Evolutionary conservation across 2,329 filamentous ascomycete genomes (phyloP), one percentile per base, ranked within the genome.

Genomic region (Colletotrichum filicis): DNA sequence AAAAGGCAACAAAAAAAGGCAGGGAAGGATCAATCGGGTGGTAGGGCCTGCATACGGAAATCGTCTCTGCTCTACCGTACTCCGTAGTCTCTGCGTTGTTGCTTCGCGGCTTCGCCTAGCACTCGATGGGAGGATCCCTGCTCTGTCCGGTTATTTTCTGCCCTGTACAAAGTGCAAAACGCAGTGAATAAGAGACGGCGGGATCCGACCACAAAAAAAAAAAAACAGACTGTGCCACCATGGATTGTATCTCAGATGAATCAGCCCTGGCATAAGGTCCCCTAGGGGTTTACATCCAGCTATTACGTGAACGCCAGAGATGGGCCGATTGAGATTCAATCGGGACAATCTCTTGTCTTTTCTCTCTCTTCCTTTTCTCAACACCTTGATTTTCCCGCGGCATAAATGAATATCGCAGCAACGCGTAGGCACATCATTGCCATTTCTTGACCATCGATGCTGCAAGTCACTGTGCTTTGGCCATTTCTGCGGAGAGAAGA

Each of bases 391-490:
- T 49, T 49, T 22, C 19, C 42, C 42, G 42, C 42, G 42, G 42
- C 42, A 49, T 49, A 49, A 49, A 49, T n/a, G 19, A 49, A n/a
- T n/a, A 49, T 19, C n/a, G 7, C 4, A 49, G 42, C 42, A 49
- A 22, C 42, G 42, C 42, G 42, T 49, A 49, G 42, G 42, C 49
- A 28, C 32, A 56, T 55, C 49, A 32, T 53, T 64, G 46, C 61
- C 14, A 14, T 37, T 64, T 64, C 30, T 49, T 49, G 49, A 56
- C 16, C 7, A 12, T 56, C 9, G 28, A 46, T 64, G 30, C 32
- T 64, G 62, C 62, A n/a, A 56, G 32, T 56, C 52, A 46, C 32
- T 65, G 62, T 65, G 62, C 62, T 56, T 65, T 65, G 62, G 62
- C 49, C 62, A 14, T 65, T 24, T 65, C n/a, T 42, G 52, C 32